Conservation (phyloP, 1,284 basidiomycete genomes). For the Fomitopsis palustris region DNA sequence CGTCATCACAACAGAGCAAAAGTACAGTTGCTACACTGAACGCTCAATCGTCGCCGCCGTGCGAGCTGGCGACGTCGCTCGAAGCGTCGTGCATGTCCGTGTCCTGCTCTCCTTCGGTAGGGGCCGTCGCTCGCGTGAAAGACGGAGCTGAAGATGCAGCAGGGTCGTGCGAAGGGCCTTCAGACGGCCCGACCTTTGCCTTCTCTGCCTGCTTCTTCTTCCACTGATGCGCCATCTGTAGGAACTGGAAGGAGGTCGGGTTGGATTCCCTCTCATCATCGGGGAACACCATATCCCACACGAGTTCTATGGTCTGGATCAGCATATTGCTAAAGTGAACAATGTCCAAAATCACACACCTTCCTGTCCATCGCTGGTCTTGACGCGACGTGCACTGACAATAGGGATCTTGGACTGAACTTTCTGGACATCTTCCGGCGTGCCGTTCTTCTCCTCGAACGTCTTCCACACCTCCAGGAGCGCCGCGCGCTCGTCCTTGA, state of each 20-base stretch:
- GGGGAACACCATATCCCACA: slow-evolving; percentile 92
- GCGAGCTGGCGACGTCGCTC: slow-evolving; percentile 35
- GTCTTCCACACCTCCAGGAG: slow-evolving; percentile 92
- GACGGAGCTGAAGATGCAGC: neutral
- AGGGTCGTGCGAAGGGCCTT: neutral
- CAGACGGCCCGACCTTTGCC: slow-evolving; percentile 1
- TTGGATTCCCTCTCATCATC: slow-evolving; percentile 93
- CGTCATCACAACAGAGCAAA: neutral
- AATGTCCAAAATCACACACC: slow-evolving; percentile 44
- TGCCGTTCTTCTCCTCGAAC: slow-evolving; percentile 81
- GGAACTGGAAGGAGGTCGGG: slow-evolving; percentile 89
- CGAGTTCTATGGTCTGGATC: slow-evolving; percentile 35
- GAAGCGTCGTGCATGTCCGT: slow-evolving; percentile 14
- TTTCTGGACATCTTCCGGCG: slow-evolving; percentile 63
- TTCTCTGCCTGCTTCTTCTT: slow-evolving; percentile 32
- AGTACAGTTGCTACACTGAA: neutral
- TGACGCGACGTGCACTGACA: slow-evolving; percentile 80
- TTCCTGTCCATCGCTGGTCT: slow-evolving; percentile 83
- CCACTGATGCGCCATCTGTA: slow-evolving; percentile 93
- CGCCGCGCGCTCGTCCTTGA: slow-evolving; percentile 90
- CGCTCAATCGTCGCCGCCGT: slow-evolving; percentile 19
- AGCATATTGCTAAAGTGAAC: slow-evolving; percentile 44
- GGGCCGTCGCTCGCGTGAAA: neutral
- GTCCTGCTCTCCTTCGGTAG: neutral
- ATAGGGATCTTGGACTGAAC: slow-evolving; percentile 91